Base-by-base conservation (phyloP, 176 grass and related monocot genomes). In the Secale cereale region DNA sequence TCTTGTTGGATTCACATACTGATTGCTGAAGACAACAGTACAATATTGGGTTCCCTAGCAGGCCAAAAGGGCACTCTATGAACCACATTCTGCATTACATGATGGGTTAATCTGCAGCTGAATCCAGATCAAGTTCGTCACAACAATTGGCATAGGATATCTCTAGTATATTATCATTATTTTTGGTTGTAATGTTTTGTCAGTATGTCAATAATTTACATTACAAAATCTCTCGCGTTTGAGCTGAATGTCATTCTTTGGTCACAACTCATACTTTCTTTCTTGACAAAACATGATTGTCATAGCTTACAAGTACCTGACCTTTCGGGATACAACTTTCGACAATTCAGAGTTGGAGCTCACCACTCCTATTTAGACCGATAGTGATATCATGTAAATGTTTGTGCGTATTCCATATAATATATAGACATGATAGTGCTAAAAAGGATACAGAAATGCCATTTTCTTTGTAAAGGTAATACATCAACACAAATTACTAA, bases 141-240 rank as follows among this genome's bases (percentile, higher is more conserved):
- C 41, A 89, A 76, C 60, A 57, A 41, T 65, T 30, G 57, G 36
- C 14, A 85, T 85, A 89, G 82, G 83, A 85, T 62, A 76, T 69
- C 57, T 81, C 50, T 89, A 76, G 62, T 59, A 76, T 40, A 81
- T 69, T 66, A 67, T 86, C 65, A 79, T 35, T 83, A 50, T 60
- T 87, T 85, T 87, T 84, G 79, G 19, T 78, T 63, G 88, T 90
- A 78, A 78, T 71, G 52, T 40, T 74, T 54, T 86, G 52, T 65
- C 48, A 82, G 37, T 46, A 82, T 86, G 63, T 71, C 81, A 88
- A 88, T 88, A 88, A 84, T 79, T 61, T 46, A 87, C 62, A 46
- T 29, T 69, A 76, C 50, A 69, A 28, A 19, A 5, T 67, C 66
- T 65, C 78, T 66, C 48, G 3, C 77, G 48, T 27, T 82, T 82